Evolutionary conservation across 1,139 yeast genomes (phyloP).

Genomic region (Sugiyamaella neomexicana): DNA sequence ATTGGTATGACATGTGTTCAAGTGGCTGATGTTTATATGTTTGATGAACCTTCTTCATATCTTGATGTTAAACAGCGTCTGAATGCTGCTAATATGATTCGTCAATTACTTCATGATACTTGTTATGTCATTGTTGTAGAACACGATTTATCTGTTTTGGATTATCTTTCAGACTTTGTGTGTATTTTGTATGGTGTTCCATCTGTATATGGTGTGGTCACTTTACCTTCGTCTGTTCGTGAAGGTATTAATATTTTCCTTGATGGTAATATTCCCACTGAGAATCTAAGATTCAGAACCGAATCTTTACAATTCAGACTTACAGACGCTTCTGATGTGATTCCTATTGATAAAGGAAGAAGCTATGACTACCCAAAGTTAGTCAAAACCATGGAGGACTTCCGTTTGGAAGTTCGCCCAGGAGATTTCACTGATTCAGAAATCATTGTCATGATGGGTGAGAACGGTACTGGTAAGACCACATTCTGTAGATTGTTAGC

Average conservation of each 20-base stretch:
- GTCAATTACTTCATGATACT: conserved; percentile 74
- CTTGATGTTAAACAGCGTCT: conserved; percentile 98
- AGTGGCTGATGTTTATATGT: conserved; percentile 94
- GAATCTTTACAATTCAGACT: conserved; percentile 93
- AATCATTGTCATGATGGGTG: conserved; percentile 99
- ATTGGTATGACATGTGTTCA: conserved; percentile 97
- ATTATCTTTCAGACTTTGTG: conserved; percentile 91
- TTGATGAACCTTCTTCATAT: conserved; percentile 98
- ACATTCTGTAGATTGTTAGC: conserved; percentile 94
- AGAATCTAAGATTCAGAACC: conserved; percentile 92
- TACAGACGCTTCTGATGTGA: conserved; percentile 79
- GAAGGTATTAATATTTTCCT: conserved; percentile 98
- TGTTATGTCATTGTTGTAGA: conserved; percentile 91
- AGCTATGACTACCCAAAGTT: conserved; percentile 76
- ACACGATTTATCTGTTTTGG: conserved; percentile 96
- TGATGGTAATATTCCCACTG: conserved; percentile 97
- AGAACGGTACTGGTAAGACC: conserved; percentile 98
- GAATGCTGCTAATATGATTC: conserved; percentile 91
- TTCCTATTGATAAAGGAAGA: conserved; percentile 75
- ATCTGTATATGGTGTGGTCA: conserved; percentile 96
- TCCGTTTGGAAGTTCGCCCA: conserved; percentile 71
- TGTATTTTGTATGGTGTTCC: conserved; percentile 98
- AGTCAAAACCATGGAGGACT: conserved; percentile 94
- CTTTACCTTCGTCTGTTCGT: conserved; percentile 92
- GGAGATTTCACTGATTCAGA: conserved; percentile 97